Conservation (phyloP, 2,329 filamentous ascomycete species). For the Cercospora citrullina region DNA sequence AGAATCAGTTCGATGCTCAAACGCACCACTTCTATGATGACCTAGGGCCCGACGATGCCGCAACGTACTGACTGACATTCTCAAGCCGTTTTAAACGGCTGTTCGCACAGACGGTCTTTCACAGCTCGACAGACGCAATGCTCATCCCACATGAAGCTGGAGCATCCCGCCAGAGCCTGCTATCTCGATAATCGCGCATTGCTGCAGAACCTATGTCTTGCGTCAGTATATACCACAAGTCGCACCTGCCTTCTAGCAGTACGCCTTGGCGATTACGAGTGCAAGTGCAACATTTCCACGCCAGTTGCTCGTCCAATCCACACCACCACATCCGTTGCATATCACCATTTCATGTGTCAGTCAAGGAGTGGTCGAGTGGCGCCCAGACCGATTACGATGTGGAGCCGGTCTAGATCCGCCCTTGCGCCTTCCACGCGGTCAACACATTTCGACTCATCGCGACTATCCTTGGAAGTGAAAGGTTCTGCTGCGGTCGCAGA, state of each 20-base stretch:
- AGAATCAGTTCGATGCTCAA: background rate
- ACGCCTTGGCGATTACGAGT: background rate
- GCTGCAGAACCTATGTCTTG: no score
- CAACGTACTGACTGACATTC: background rate
- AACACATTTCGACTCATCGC: background rate
- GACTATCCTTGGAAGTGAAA: background rate
- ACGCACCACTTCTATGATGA: background rate
- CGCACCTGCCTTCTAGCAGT: background rate
- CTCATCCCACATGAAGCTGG: no score
- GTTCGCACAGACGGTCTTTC: background rate
- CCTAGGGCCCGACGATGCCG: background rate
- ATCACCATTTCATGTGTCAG: background rate
- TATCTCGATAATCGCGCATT: no score
- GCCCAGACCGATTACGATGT: background rate
- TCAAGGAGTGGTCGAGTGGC: background rate
- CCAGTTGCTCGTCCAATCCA: background rate
- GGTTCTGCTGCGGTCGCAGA: background rate
- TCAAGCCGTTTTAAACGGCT: background rate
- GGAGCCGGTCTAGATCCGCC: background rate
- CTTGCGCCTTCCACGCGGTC: background rate
- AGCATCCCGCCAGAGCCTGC: no score
- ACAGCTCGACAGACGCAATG: background rate
- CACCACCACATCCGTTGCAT: background rate
- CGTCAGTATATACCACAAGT: no score
- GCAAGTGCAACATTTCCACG: background rate